Conservation (phyloP, 164 flowering plant genomes). For the Macadamia integrifolia region DNA sequence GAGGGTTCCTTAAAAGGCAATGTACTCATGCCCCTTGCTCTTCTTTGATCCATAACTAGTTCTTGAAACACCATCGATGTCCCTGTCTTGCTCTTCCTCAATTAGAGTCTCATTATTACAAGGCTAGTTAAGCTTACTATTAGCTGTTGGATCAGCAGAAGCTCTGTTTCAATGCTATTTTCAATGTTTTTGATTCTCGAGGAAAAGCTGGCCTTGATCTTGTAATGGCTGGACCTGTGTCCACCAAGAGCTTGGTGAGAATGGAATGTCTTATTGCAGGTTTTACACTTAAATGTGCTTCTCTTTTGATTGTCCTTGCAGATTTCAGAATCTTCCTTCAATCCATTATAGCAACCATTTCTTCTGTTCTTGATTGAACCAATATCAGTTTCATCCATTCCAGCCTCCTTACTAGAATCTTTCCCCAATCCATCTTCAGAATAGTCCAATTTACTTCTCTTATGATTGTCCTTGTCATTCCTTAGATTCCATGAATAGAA, state of each 20-base stretch:
- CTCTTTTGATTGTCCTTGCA: conserved; percentile 23
- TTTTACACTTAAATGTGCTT: conserved; percentile 39
- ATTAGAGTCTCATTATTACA: conserved; percentile 16
- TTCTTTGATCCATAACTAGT: no score
- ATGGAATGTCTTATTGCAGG: conserved; percentile 46
- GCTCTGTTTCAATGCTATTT: conserved; percentile 30
- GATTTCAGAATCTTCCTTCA: conserved; percentile 6
- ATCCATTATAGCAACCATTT: conserved; percentile 2
- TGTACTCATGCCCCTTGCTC: no score
- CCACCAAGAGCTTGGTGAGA: conserved; percentile 62
- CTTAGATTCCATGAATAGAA: conserved; percentile 10
- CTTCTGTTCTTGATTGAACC: conserved; percentile 18
- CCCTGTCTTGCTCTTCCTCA: conserved; percentile 1
- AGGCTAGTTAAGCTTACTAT: conserved; percentile 16
- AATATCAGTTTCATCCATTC: conserved; percentile 14
- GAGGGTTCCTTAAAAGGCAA: no score
- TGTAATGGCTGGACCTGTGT: conserved; percentile 49
- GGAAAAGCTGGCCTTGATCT: conserved; percentile 24
- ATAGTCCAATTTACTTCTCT: neutral
- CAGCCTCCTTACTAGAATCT: conserved; percentile 6
- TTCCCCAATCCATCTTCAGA: conserved; percentile 3
- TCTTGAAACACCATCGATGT: no score
- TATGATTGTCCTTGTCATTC: conserved; percentile 8
- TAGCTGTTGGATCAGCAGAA: conserved; percentile 16
- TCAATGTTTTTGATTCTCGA: conserved; percentile 39